These are phyloP conservation scores for Rhododendron simsii DNA, from an alignment of 148 eudicot genomes.

Conservation along the genomic window DNA sequence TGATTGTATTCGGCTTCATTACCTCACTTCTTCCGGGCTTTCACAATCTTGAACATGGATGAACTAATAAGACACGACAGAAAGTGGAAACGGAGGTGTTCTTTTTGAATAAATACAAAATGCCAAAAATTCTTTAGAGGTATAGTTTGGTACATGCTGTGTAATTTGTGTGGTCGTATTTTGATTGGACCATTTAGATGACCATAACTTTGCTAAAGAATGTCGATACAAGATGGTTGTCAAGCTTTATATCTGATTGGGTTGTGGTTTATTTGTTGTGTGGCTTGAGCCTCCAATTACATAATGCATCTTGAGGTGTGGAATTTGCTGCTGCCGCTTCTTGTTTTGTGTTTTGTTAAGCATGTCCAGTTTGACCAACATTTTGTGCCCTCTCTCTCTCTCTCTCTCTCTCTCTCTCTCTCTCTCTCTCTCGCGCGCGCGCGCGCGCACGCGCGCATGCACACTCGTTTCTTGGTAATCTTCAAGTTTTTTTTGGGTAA, in stretches of 20 bases:
- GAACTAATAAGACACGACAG: background rate
- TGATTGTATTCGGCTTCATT: constrained; percentile 96
- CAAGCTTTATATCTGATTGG: background rate
- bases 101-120: background rate
- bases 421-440: background rate
- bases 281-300: background rate
- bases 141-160: background rate
- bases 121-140: background rate
- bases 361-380: background rate
- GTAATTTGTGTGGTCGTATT: background rate
- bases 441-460: too few relatives aligned
- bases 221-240: background rate
- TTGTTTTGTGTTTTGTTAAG: background rate
- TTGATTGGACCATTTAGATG: background rate
- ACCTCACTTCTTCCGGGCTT: constrained; percentile 98
- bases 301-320: background rate
- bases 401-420: too few relatives aligned
- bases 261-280: background rate
- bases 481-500: background rate
- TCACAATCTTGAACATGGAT: constrained; percentile 55
- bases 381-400: too few relatives aligned
- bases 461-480: background rate
- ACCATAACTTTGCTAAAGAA: background rate
- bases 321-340: background rate
- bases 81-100: background rate